Evolutionary conservation across 2,329 filamentous ascomycete species (phyloP), one percentile per base, ranked within the genome.

Genomic region (Xylariaceae sp.): DNA sequence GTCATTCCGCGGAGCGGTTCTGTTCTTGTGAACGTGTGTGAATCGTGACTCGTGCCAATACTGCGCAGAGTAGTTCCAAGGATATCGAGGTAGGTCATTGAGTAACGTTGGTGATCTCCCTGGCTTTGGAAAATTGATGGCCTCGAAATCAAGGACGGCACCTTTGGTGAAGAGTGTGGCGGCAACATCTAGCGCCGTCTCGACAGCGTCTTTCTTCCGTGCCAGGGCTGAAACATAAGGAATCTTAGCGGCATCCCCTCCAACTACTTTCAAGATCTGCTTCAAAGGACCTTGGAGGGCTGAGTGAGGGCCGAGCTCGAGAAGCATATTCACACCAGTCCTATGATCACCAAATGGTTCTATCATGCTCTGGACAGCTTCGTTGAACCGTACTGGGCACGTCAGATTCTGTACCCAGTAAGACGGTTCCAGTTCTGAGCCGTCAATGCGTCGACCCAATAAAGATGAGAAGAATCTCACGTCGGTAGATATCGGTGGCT

Each of bases 291-390:
- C 78, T 42, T 77, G 73, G 2, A 81, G 69, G 2, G 77, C 78
- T 4, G 77, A 71, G 59, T 81, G 78, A 0, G 79, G 78, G 0
- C 79, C 79, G 7, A 81, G 62, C 61, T 81, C 79, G n/a, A 81
- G 60, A 18, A 78, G 67, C 65, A 75, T 70, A 46, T 75, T 74
- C 20, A 76, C 72, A 23, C 70, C 72, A 3, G 72, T 71, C 48
- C 65, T 68, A 59, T 74, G 67, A 20, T 69, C 71, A 6, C 66
- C 69, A n/a, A 57, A 67, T 5, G 65, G 72, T 51, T 68, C 61
- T 7, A 77, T 65, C 69, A 75, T 75, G 52, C 63, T 70, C 55
- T 72, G 69, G 13, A 76, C 61, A 0, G 74, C 73, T 45, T 75
- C 72, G 44, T 64, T 63, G 53, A 75, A 75, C n/a, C 66, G 61